Base-by-base conservation (phyloP, 257 asterid genomes). In the Gentiana straminea region DNA sequence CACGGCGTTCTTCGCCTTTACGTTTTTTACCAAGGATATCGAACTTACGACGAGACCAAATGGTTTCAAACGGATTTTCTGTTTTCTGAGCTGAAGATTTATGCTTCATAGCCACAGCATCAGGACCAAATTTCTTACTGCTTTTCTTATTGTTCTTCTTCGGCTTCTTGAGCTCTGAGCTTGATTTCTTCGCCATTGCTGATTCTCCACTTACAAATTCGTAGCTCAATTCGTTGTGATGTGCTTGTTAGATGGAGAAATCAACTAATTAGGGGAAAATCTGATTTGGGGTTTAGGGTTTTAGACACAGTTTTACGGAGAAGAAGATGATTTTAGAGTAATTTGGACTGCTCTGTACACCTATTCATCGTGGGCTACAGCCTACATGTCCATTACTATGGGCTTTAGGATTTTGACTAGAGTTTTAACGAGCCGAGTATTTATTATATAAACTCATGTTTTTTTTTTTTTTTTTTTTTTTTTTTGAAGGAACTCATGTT, bases 31-130 rank as follows among this genome's bases (percentile, higher is more conserved):
- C 95, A 56, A 88, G 68, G 58, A 92, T 77, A 53, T 85, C 73
- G 64, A 88, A 92, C 50, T 92, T 92, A 1, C 87, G 82, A 32
- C 94, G 81, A 36, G 94, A 80, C 97, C 97, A 88, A 59, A 85
- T 79, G 54, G 88, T 80, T 79, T 92, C 97, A 53, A 92, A 92
- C 1, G 89, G 94, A 51, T 88, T 92, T 52, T 75, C 67, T 4
- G 81, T 71, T 10, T 41, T 7, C 46, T 41, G 46, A 2, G 46
- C 46, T 41, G 46, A 41, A 5, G 73, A 76, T 70, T 83, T 80
- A 45, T 5, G 66, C 66, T 88, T 85, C 85, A 72, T 87, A 4
- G 82, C 81, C n/a, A 71, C 73, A 33, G 84, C 64, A 55, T 80
- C 77, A 9, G 81, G 81, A 58, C 77, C 77, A 47, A 77, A 65